Evolutionary conservation across 140 eudicot species (phyloP).

Genomic region (Senecio squalidus): DNA sequence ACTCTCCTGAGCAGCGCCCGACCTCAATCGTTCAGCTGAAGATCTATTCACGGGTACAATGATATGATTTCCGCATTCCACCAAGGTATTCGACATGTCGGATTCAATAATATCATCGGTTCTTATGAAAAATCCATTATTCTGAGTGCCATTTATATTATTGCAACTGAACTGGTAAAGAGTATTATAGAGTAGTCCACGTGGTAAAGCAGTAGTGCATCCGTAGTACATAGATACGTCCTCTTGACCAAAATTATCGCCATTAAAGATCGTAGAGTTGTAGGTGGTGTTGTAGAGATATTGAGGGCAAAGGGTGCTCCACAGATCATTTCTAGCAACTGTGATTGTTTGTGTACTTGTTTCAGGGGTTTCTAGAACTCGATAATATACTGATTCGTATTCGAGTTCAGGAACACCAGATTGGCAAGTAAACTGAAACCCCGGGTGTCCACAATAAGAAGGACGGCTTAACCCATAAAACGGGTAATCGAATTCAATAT

Average conservation of each 20-base stretch:
- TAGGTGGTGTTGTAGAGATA: conserved; percentile 21
- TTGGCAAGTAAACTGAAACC: no score
- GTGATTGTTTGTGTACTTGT: not conserved
- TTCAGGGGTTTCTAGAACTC: conserved; percentile 15
- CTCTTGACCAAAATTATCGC: conserved; percentile 9
- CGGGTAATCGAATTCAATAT: conserved; percentile 28
- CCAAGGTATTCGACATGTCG: not conserved
- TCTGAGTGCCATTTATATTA: not conserved
- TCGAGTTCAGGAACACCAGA: conserved; percentile 15
- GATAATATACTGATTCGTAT: conserved; percentile 16
- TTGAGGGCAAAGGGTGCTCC: conserved; percentile 24
- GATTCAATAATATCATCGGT: not conserved
- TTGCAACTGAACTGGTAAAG: conserved; percentile 20
- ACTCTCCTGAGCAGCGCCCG: not conserved
- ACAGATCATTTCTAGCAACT: conserved; percentile 44
- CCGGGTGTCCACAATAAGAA: no score
- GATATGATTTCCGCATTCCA: conserved; percentile 11
- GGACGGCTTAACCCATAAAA: conserved; percentile 45
- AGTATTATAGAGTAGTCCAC: accelerated
- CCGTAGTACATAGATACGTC: conserved; percentile 39
- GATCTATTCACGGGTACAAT: conserved; percentile 34
- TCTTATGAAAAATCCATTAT: conserved; percentile 7
- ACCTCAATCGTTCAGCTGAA: conserved; percentile 4
- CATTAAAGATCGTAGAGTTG: conserved; percentile 25
- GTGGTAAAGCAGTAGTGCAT: conserved; percentile 2